phyloP scores from a whole-genome alignment of 78 protist species.

The Cyanophora paradoxa region DNA sequence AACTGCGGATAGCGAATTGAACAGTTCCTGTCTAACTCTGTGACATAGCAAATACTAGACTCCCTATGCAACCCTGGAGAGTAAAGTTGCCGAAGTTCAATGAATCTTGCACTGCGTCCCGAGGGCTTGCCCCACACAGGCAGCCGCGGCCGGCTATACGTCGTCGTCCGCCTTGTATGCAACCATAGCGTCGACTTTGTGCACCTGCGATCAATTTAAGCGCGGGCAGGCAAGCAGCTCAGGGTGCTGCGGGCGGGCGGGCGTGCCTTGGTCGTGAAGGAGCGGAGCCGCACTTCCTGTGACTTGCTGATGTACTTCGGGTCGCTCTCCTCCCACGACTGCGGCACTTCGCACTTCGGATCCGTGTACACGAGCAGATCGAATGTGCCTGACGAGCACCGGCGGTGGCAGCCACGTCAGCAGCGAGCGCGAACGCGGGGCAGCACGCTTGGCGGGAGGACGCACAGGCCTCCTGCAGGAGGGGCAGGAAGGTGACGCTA shows the following conservation, averaged over 20 bases:
- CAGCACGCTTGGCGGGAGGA: neutral
- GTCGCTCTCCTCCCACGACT: conserved; percentile 91
- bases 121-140: too few relatives aligned
- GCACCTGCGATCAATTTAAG: conserved; percentile 46
- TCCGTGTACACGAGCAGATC: conserved; percentile 94
- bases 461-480: conserved; percentile 59
- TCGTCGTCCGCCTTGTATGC: conserved; percentile 27
- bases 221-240: neutral
- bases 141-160: too few relatives aligned
- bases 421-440: neutral
- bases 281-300: conserved; percentile 76
- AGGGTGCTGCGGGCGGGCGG: neutral
- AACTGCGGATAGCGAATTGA: too few relatives aligned
- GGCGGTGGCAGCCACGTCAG: neutral
- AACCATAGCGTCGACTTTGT: conserved; percentile 52
- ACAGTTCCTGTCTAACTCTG: too few relatives aligned
- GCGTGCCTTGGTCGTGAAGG: conserved; percentile 77
- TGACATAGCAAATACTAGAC: too few relatives aligned
- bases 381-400: conserved; percentile 64
- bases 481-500: conserved; percentile 89
- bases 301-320: conserved; percentile 78
- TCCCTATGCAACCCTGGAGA: too few relatives aligned
- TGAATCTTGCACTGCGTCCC: too few relatives aligned
- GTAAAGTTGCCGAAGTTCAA: too few relatives aligned
- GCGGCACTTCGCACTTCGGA: conserved; percentile 42